Percentiles rank a stretch among this genome's conserved stretches.
Evolutionary conservation across 2,329 filamentous ascomycete species (phyloP).

Genomic region (Neopestalotiopsis sp.): DNA sequence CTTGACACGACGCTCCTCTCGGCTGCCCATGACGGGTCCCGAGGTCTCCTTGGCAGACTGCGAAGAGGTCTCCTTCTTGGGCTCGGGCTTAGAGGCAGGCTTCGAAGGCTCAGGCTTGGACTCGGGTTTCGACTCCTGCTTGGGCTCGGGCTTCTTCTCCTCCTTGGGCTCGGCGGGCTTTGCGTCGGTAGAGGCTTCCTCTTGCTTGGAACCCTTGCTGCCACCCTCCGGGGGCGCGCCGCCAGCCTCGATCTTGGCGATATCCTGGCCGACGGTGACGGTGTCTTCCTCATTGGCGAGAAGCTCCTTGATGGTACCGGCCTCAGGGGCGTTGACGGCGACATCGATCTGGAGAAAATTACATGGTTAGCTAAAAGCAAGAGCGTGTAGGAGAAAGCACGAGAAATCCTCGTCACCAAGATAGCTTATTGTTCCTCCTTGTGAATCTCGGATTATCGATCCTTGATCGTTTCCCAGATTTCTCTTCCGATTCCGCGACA

Average conservation of each 20-base stretch:
- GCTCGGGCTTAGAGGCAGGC: slow-evolving; percentile 40
- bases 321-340: slow-evolving; percentile 89
- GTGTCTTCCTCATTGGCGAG: slow-evolving; percentile 94
- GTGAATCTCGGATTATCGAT: too few species aligned
- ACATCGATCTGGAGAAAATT: slow-evolving; percentile 78
- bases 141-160: slow-evolving; percentile 46
- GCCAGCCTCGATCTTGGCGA: slow-evolving; percentile 85
- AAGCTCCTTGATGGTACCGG: slow-evolving; percentile 90
- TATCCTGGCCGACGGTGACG: slow-evolving; percentile 90
- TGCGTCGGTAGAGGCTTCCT: slow-evolving; percentile 34
- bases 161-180: slow-evolving; percentile 50
- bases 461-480: not conserved
- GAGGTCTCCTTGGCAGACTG: slow-evolving; percentile 48
- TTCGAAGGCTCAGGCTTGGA: slow-evolving; percentile 43
- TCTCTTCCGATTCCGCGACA: not conserved
- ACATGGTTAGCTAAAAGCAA: slow-evolving; percentile 20
- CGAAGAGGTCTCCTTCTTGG: slow-evolving; percentile 45
- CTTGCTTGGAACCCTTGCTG: slow-evolving; percentile 62
- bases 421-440: too few species aligned
- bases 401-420: not conserved
- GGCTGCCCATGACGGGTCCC: slow-evolving; percentile 64
- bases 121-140: slow-evolving; percentile 49
- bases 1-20: slow-evolving; percentile 93
- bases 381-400: not conserved
- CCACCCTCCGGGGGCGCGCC: slow-evolving; percentile 63